Evolutionary conservation across 345 rosid species (phyloP), one percentile per base, ranked within the genome.

Genomic region (Brassica napus): DNA sequence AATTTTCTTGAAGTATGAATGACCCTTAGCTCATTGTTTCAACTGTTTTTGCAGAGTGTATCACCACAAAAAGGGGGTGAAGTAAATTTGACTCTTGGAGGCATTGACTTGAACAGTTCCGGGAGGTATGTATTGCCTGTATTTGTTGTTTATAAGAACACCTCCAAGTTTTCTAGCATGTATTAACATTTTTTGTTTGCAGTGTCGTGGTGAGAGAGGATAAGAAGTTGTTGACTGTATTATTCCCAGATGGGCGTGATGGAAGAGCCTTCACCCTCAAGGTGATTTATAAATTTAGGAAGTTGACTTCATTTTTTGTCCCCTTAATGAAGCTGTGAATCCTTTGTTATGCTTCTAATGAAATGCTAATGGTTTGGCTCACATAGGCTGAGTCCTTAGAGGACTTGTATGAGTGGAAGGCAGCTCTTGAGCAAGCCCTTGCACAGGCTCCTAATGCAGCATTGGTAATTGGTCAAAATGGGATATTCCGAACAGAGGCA

Each of bases 191-290:
- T 18, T 54, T 4, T 12, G 3, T 79, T 84, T 86, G 85, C 90
- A 94, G 99, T 72, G 98, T 94, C 60, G 98, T 94, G 69, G 97
- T 91, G 72, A 87, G 99, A 85, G 99, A 94, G 78, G 98, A 94
- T 82, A 94, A 94, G 77, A 94, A 92, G 80, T 82, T 94, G 76
- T 82, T 94, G 85, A 94, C 99, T 71, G 98, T 94, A 47, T 81
- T 94, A 77, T 94, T 94, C 83, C 98, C 99, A 80, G 99, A 94
- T 84, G 99, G 99, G 74, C 91, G 99, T 65, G 99, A 92, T 86
- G 99, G 99, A 60, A 90, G 99, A 84, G 99, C 98, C 44, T 94
- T 94, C 83, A 94, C 99, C 70, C 96, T 94, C 73, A 94, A 94
- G 99, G 98, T 92, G 84, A 77, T 77, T 77, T 39, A 8, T 47